Conservation (phyloP, 139 green algal genomes). For the Dunaliella sp. region DNA sequence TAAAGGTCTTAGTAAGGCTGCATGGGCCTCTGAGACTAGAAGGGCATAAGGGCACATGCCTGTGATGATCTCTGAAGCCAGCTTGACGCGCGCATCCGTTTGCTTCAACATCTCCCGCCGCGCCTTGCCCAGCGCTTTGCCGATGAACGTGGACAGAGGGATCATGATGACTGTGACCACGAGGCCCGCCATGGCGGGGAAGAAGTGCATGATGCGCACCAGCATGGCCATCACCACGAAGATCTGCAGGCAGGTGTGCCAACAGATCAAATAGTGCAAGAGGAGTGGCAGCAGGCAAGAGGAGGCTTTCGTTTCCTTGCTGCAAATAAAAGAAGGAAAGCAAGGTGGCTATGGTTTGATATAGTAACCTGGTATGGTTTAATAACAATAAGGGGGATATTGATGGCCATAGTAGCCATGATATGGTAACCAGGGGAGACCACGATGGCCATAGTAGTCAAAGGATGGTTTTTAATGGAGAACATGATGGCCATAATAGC, state of each 20-base stretch:
- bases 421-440: too few species aligned
- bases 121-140: constrained; percentile 48
- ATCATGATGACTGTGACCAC: constrained; percentile 74
- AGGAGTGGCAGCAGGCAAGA: too few species aligned
- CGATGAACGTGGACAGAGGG: constrained; percentile 65
- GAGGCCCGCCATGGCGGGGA: constrained; percentile 70
- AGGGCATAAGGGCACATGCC: constrained; percentile 31
- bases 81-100: constrained; percentile 80
- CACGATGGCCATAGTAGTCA: too few species aligned
- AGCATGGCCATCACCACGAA: constrained; percentile 74
- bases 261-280: not conserved
- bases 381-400: not conserved
- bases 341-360: not conserved
- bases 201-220: constrained; percentile 65
- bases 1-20: too few species aligned
- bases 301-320: too few species aligned
- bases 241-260: constrained; percentile 54
- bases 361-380: not conserved
- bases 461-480: too few species aligned
- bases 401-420: too few species aligned
- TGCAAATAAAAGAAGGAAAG: not conserved
- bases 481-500: too few species aligned
- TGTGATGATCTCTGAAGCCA: constrained; percentile 79
- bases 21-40: too few species aligned
- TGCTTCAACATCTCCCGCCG: constrained; percentile 55